Base-by-base conservation (phyloP, 805 yeast species). In the Spathaspora gorwiae region DNA sequence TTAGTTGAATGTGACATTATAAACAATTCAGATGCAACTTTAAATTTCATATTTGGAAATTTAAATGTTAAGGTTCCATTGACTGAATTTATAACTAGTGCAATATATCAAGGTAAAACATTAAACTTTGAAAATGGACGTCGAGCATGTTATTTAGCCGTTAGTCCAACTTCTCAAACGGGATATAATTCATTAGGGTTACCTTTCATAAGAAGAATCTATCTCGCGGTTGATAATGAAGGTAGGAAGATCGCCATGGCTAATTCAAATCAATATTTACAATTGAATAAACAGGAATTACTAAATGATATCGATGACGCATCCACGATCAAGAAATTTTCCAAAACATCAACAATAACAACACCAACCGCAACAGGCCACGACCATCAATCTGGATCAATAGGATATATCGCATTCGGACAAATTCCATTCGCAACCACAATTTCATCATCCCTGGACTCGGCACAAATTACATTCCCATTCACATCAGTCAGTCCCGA, bases 161-260 rank as follows among this genome's bases (percentile, higher is more conserved):
- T 84, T 35, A 60, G 71, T 24, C 84, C 88, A 1, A 70, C 73
- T 40, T 56, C 66, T 2, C 47, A 53, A 9, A 50, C 67, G 5
- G 87, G 88, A 1, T 79, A 65, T 55, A 70, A 76, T 8, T 54
- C 78, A 2, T 59, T 86, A 35, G 94, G 92, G 2, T 64, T 78
- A 6, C 72, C 85, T 4, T 79, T 84, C 52, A 50, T 85, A 39
- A 67, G 67, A 42, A 66, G 72, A 39, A 62, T 75, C 7, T 84
- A 78, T 55, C 47, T 84, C 34, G 90, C 83, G 0, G 81, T 83
- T 34, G 89, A 85, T 59, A 71, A 79, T 49, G 88, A 75, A 12
- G 78, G 78, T 14, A 59, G 68, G 26, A 64, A 65, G 19, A 56
- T 84, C 26, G 94, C 84, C 0, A 41, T 85, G 41, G 87, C 81